These are phyloP conservation scores for Starmerella gropengiesseri DNA, from an alignment of 805 yeast genomes.

Conservation along the genomic window DNA sequence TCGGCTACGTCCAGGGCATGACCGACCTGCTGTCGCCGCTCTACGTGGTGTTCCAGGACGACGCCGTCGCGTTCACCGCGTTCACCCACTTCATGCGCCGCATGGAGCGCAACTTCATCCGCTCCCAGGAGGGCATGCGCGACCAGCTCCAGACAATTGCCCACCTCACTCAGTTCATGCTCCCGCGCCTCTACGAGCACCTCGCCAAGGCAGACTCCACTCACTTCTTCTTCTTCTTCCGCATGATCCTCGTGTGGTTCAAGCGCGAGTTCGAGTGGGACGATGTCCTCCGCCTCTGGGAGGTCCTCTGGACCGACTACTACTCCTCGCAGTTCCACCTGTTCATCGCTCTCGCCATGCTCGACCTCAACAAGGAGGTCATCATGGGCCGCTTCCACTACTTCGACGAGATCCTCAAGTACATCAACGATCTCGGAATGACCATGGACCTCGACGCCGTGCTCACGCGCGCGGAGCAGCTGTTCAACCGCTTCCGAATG, in stretches of 20 bases:
- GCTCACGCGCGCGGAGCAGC: constrained; percentile 70
- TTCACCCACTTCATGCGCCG: constrained; percentile 80
- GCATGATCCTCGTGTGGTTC: constrained; percentile 92
- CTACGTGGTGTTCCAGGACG: constrained; percentile 54
- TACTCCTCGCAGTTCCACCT: constrained; percentile 79
- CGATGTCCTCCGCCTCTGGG: constrained; percentile 79
- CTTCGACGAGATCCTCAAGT: constrained; percentile 87
- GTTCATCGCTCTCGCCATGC: constrained; percentile 77
- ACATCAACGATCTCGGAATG: constrained; percentile 80
- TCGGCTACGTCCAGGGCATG: constrained; percentile 99
- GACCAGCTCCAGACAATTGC: constrained; percentile 74
- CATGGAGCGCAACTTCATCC: constrained; percentile 86
- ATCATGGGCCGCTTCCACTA: constrained; percentile 61
- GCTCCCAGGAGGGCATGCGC: constrained; percentile 90
- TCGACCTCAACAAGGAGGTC: constrained; percentile 73
- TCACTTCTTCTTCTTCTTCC: constrained; percentile 83
- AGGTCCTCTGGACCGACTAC: constrained; percentile 77
- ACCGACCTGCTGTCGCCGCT: constrained; percentile 82
- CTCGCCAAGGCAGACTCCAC: constrained; percentile 78
- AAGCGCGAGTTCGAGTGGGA: constrained; percentile 81
- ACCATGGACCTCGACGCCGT: constrained; percentile 64
- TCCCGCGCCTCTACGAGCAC: constrained; percentile 74
- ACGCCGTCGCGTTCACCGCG: constrained; percentile 75
- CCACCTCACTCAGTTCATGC: constrained; percentile 78
- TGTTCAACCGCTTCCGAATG: constrained; percentile 69